Evolutionary conservation across 352 stramenopile species (phyloP), one percentile per base, ranked within the genome.

Genomic region (Phytophthora vignae): DNA sequence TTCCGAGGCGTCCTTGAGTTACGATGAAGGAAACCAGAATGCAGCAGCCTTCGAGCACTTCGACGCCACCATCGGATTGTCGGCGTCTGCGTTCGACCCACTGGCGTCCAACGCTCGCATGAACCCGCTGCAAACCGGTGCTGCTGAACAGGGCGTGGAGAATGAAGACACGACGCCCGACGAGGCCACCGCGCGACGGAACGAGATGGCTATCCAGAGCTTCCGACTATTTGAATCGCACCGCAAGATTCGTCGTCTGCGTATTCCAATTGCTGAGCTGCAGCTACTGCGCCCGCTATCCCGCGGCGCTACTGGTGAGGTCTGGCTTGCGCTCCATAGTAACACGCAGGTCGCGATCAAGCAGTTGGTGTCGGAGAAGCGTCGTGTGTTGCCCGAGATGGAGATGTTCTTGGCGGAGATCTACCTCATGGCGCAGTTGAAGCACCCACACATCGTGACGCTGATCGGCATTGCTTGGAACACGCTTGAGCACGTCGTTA

Each of bases 371-470:
- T 67, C 79, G 9, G 69, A 75, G 46, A 88, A 90, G 53, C 77
- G 85, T 15, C 75, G 81, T 14, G 62, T 86, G 14, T 52, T 90
- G 9, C 84, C 77, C n/a, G 81, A 88, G 48, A 91, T 91, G 58
- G 82, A 90, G 69, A 83, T 89, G 66, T 93, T 95, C 63, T 79
- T 92, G 8, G 84, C 78, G 21, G 86, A 96, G 46, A 84, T 92
- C 38, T 93, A 93, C 65, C 75, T 95, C 67, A 76, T 94, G 56
- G 79, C 81, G 9, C 83, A 91, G 60, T 74, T 95, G 8, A 81
- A 86, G 52, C 86, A 95, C 42, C 77, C 80, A 4, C 78, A 88
- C 64, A 93, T 95, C 27, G 78, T 95, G 48, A 67, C 70, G 12
- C 63, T 94, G 29, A 67, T 85, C 0, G 83, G 81, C 14, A 88